A percentile compares a stretch with the other conserved stretches of the same genome.
These are phyloP conservation scores for Morella rubra DNA, from an alignment of 306 rosid species.

Conservation along the genomic window DNA sequence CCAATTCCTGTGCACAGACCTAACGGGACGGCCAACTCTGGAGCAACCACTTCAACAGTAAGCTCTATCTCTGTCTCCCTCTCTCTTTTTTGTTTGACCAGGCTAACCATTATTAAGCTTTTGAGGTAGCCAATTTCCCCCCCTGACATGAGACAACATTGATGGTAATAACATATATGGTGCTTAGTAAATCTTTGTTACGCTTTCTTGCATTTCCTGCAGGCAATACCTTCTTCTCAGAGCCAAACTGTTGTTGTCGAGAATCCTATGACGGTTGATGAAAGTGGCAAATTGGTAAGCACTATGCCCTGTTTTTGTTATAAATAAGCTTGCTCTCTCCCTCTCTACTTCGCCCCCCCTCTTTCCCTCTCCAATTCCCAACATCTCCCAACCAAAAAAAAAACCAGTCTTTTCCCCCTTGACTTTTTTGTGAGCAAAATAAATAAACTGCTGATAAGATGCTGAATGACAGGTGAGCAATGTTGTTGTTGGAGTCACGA, in stretches of 20 bases:
- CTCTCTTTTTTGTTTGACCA: background rate
- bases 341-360: background rate
- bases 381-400: background rate
- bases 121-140: background rate
- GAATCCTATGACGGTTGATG: slow-evolving; percentile 94
- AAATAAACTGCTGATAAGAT: slow-evolving; percentile 7
- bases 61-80: slow-evolving; percentile 16
- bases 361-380: too few species aligned
- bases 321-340: background rate
- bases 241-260: slow-evolving; percentile 93
- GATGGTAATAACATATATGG: slow-evolving; percentile 13
- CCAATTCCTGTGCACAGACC: slow-evolving; percentile 80
- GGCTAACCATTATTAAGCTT: background rate
- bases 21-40: slow-evolving; percentile 63
- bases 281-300: slow-evolving; percentile 93
- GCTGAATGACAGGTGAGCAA: slow-evolving; percentile 83
- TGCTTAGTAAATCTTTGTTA: slow-evolving; percentile 6
- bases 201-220: slow-evolving; percentile 30
- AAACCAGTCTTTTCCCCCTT: background rate
- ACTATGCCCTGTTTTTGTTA: slow-evolving; percentile 15
- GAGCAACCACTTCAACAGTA: slow-evolving; percentile 74
- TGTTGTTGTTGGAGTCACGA: slow-evolving; percentile 92
- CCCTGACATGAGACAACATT: background rate
- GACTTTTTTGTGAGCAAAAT: slow-evolving; percentile 13
- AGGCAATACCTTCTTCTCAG: slow-evolving; percentile 62